These are phyloP conservation scores for Lyophyllum atratum DNA, from an alignment of 768 basidiomycete species.

Conservation along the genomic window DNA sequence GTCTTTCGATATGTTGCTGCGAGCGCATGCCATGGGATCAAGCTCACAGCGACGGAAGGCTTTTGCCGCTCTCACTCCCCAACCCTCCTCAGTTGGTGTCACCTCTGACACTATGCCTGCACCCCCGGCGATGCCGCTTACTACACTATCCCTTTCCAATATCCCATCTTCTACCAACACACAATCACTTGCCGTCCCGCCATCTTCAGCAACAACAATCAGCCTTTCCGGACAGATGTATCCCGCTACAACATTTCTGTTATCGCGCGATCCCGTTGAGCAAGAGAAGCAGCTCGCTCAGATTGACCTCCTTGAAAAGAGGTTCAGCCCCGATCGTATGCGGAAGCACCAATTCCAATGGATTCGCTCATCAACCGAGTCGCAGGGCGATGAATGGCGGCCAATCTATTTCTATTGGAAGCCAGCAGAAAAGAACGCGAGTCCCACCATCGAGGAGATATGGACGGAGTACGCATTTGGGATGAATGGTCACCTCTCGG, in stretches of 20 bases:
- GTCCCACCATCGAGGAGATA: conserved; percentile 19
- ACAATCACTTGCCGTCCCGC: too few relatives aligned
- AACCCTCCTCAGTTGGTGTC: too few relatives aligned
- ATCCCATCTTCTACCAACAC: too few relatives aligned
- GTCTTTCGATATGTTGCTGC: too few relatives aligned
- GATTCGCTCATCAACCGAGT: conserved; percentile 15
- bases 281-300: conserved; percentile 3
- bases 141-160: too few relatives aligned
- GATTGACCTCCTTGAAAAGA: conserved; percentile 2
- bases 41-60: too few relatives aligned
- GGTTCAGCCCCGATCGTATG: neutral
- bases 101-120: too few relatives aligned
- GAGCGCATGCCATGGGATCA: too few relatives aligned
- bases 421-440: conserved; percentile 3
- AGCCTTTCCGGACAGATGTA: neutral
- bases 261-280: conserved; percentile 2
- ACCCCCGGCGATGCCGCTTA: too few relatives aligned
- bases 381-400: conserved; percentile 22
- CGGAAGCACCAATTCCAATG: conserved; percentile 23
- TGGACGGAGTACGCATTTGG: conserved; percentile 30
- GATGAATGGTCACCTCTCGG: conserved; percentile 25
- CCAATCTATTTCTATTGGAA: conserved; percentile 24
- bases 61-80: too few relatives aligned
- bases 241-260: conserved; percentile 2
- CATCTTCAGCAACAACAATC: neutral